Base-by-base conservation (phyloP, 1,284 basidiomycete species). In the Anthracocystis walkeri region DNA sequence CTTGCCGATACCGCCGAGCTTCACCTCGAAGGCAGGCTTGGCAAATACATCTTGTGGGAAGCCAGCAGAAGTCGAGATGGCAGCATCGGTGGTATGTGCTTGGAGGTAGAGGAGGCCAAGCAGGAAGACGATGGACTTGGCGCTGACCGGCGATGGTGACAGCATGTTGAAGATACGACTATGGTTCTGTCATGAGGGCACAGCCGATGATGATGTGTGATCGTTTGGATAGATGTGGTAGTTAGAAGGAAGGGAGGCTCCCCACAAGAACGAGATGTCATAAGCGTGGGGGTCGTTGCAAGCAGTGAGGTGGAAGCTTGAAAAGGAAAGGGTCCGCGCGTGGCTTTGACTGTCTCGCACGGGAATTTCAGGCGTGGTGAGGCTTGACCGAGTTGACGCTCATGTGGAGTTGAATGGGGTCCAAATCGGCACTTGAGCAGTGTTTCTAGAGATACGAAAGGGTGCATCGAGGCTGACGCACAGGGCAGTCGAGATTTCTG, bases 41-140 rank as follows among this genome's bases (percentile, higher is more conserved):
- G 75, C 67, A 41, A 78, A 78, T 23, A 78, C 59, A 29, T 78
- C 75, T 14, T 62, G 72, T 1, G 75, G 75, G 16, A 78, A 78
- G 25, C 59, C 55, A 10, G 66, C 55, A 12, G 72, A 63, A 3
- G 66, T 64, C 6, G 72, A 75, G 40, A 69, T 66, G 21, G 59
- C 33, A 10, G 72, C 72, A 18, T 69, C 48, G 23, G 57, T 52
- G 6, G 54, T 48, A 18, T 31, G 48, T 5, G 53, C 62, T 46
- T 74, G 65, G 1, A 74, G 46, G 35, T 61, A 74, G 23, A 68
- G 58, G 12, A 74, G 42, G 8, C 61, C 62, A 2, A 74, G 52
- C n/a, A 68, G 42, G 20, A 68, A 59, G 45, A 73, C 25, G 40
- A 66, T 65, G 2, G 62, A 65, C 23, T 55, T 65, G 35, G 68